Conservation (phyloP, 2,329 filamentous ascomycete species). For the Leptosphaerulina australis region DNA sequence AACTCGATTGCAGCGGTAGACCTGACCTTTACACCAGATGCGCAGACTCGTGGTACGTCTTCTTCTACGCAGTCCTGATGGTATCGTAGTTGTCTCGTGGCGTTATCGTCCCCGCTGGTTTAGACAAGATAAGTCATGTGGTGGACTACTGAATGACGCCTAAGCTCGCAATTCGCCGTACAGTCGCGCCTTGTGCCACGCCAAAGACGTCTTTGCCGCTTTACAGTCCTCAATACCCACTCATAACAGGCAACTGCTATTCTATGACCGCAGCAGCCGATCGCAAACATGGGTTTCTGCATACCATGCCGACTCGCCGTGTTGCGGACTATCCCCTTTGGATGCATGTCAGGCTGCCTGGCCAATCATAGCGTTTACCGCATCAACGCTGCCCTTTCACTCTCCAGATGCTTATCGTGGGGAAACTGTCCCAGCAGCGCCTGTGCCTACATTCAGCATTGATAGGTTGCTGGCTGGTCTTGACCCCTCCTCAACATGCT, state of each 20-base stretch:
- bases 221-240: neutral
- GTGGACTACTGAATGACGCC: constrained; percentile 27
- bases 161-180: constrained; percentile 36
- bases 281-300: constrained; percentile 9
- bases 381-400: constrained; percentile 12
- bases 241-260: constrained; percentile 9
- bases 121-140: constrained; percentile 29
- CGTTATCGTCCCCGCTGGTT: constrained; percentile 10
- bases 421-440: constrained; percentile 9
- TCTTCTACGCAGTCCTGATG: constrained; percentile 6
- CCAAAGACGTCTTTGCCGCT: constrained; percentile 13
- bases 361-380: constrained; percentile 8
- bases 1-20: constrained; percentile 4
- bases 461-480: constrained; percentile 5
- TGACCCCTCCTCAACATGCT: constrained; percentile 16
- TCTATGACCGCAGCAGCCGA: constrained; percentile 8
- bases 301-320: constrained; percentile 8
- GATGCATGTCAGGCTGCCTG: neutral
- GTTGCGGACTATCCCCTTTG: constrained; percentile 6
- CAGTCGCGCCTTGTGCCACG: constrained; percentile 26
- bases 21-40: constrained; percentile 9
- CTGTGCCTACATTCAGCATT: constrained; percentile 2
- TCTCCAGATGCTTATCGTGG: constrained; percentile 19
- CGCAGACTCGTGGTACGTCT: constrained; percentile 12
- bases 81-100: constrained; percentile 19